These are phyloP conservation scores for Gomphus bonarii DNA, from an alignment of 1,284 basidiomycete genomes.

Conservation along the genomic window DNA sequence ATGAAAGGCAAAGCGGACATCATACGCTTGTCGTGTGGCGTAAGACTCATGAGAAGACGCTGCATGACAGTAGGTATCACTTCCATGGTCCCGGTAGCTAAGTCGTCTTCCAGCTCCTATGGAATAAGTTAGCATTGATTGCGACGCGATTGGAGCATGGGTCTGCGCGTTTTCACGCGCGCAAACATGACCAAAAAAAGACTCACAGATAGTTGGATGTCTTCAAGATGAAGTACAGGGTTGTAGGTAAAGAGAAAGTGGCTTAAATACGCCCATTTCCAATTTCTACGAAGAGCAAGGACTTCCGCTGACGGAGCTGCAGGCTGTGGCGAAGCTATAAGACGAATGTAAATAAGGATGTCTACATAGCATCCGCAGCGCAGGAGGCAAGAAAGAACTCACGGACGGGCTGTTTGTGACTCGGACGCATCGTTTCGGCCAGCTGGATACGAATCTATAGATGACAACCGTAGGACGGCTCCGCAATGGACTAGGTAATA, in stretches of 20 bases:
- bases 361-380: not conserved
- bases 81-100: slow-evolving; percentile 45
- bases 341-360: not conserved
- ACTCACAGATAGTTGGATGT: slow-evolving; percentile 54
- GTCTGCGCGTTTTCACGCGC: slow-evolving; percentile 10
- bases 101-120: slow-evolving; percentile 70
- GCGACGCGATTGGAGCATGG: slow-evolving; percentile 8
- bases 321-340: not conserved
- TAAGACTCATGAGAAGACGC: slow-evolving; percentile 57
- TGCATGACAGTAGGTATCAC: slow-evolving; percentile 66
- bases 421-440: slow-evolving; percentile 2
- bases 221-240: slow-evolving; percentile 50
- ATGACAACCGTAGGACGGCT: not conserved
- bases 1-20: slow-evolving; percentile 38
- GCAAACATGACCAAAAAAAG: slow-evolving; percentile 10
- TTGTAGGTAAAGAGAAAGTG: slow-evolving; percentile 76
- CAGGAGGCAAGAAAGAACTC: not conserved
- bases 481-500: not conserved
- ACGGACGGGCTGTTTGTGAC: slow-evolving; percentile 1
- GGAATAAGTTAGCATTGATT: not conserved
- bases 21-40: slow-evolving; percentile 66
- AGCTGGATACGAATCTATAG: slow-evolving; percentile 8
- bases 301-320: slow-evolving; percentile 10
- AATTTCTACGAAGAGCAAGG: slow-evolving; percentile 41
- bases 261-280: slow-evolving; percentile 79